phyloP scores from a whole-genome alignment of 2,329 filamentous ascomycete species.

The Colletotrichum spinosum region DNA sequence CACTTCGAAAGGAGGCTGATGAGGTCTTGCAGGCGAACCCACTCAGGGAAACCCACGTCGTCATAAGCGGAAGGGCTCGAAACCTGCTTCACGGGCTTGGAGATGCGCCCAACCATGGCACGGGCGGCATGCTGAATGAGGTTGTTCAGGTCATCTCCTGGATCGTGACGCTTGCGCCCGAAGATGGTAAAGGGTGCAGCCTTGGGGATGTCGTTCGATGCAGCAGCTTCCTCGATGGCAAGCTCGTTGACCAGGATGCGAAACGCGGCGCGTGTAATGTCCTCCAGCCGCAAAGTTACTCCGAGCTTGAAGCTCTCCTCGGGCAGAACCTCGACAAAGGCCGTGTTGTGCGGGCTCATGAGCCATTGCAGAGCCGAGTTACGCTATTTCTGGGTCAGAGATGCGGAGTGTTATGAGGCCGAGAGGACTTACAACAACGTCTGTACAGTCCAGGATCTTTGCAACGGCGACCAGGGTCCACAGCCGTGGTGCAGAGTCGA shows the following conservation, averaged over 20 bases:
- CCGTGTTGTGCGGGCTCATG: constrained; percentile 62
- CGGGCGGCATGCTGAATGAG: constrained; percentile 69
- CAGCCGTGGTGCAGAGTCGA: constrained; percentile 74
- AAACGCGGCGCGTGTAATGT: constrained; percentile 63
- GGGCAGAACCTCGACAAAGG: constrained; percentile 72
- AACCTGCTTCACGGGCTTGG: constrained; percentile 44
- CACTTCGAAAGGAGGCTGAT: constrained; percentile 42
- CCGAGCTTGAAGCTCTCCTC: constrained; percentile 71
- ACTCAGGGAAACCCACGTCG: constrained; percentile 46
- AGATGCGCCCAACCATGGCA: constrained; percentile 61
- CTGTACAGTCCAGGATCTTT: constrained; percentile 65
- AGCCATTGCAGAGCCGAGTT: constrained; percentile 70
- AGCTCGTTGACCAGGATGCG: constrained; percentile 72
- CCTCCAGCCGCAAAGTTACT: constrained; percentile 55
- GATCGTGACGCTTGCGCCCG: constrained; percentile 58
- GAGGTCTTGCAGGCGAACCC: constrained; percentile 45
- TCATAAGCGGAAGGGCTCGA: constrained; percentile 48
- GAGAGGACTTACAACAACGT: constrained; percentile 45
- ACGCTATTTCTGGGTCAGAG: constrained; percentile 42
- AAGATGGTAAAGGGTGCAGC: constrained; percentile 48
- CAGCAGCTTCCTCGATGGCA: constrained; percentile 58
- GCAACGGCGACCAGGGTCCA: constrained; percentile 75
- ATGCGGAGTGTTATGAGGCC: constrained; percentile 35
- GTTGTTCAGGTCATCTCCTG: constrained; percentile 67
- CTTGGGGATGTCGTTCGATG: constrained; percentile 30